These are phyloP conservation scores for Alternaria sp. DNA, from an alignment of 2,329 filamentous ascomycete species.

Conservation along the genomic window DNA sequence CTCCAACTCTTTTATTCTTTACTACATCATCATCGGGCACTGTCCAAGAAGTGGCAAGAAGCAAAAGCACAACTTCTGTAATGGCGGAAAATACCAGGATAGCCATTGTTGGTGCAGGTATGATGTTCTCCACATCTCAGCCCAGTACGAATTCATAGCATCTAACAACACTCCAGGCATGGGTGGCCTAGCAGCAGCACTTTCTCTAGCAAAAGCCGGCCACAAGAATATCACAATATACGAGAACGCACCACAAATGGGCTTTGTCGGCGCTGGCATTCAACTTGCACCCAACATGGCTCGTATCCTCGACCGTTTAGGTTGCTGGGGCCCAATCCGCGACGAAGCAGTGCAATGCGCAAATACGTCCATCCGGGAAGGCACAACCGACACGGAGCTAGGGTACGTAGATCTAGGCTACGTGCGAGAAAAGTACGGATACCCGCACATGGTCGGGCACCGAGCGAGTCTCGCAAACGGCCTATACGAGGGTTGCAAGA, in stretches of 20 bases:
- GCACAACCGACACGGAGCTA: constrained; percentile 72
- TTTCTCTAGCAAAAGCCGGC: constrained; percentile 77
- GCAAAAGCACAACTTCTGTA: background rate
- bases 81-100: constrained; percentile 46
- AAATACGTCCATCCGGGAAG: constrained; percentile 77
- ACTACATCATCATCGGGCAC: background rate
- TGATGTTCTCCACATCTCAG: background rate
- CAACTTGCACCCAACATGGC: constrained; percentile 86
- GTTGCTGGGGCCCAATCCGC: constrained; percentile 75
- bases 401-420: constrained; percentile 74
- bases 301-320: constrained; percentile 75
- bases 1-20: background rate
- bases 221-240: constrained; percentile 78
- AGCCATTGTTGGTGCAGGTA: constrained; percentile 48
- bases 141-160: background rate
- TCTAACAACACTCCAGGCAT: constrained; percentile 65
- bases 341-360: constrained; percentile 74
- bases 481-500: constrained; percentile 74
- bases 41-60: background rate
- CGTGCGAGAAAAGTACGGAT: constrained; percentile 72
- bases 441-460: constrained; percentile 82
- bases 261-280: constrained; percentile 85
- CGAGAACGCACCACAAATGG: constrained; percentile 75
- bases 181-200: constrained; percentile 76
- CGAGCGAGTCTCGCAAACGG: constrained; percentile 74